These are phyloP conservation scores for Pseudoturritis turrita DNA, from an alignment of 345 rosid genomes.

Conservation along the genomic window DNA sequence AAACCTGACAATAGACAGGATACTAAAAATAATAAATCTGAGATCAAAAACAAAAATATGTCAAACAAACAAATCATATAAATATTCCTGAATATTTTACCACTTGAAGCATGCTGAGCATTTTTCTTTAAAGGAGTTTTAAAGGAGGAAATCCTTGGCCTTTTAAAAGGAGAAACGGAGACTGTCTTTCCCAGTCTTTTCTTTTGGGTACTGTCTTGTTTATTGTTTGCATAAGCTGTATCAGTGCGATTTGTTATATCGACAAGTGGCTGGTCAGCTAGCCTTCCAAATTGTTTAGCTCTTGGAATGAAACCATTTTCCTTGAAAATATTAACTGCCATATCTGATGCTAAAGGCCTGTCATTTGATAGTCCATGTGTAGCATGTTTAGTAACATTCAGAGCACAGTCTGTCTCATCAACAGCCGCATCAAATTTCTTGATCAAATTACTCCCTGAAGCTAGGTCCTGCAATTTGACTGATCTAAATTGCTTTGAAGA, in stretches of 20 bases:
- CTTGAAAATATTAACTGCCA: slow-evolving; percentile 18
- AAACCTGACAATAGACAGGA: slow-evolving; percentile 44
- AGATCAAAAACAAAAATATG: too few relatives aligned
- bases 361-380: slow-evolving; percentile 22
- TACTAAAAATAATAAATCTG: slow-evolving; percentile 12
- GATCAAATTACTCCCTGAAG: slow-evolving; percentile 55
- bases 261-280: slow-evolving; percentile 43
- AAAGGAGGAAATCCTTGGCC: slow-evolving; percentile 67
- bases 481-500: slow-evolving; percentile 39
- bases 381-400: slow-evolving; percentile 23
- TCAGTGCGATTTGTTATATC: slow-evolving; percentile 61
- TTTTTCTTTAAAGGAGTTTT: slow-evolving; percentile 53
- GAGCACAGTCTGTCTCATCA: slow-evolving; percentile 29
- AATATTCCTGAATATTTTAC: slow-evolving; percentile 33
- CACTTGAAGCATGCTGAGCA: slow-evolving; percentile 37
- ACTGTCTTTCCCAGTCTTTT: slow-evolving; percentile 45
- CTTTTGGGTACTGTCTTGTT: slow-evolving; percentile 39
- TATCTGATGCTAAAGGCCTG: slow-evolving; percentile 14
- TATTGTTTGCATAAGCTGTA: slow-evolving; percentile 25
- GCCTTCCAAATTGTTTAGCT: slow-evolving; percentile 33
- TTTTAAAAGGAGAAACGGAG: slow-evolving; percentile 69
- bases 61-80: not conserved
- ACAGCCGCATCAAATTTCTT: slow-evolving; percentile 71
- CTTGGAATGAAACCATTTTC: slow-evolving; percentile 29
- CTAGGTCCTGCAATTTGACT: slow-evolving; percentile 29